Percentiles rank a stretch among this genome's conserved stretches.
phyloP scores from a whole-genome alignment of 768 basidiomycete genomes.

The Naematelia encephala region DNA sequence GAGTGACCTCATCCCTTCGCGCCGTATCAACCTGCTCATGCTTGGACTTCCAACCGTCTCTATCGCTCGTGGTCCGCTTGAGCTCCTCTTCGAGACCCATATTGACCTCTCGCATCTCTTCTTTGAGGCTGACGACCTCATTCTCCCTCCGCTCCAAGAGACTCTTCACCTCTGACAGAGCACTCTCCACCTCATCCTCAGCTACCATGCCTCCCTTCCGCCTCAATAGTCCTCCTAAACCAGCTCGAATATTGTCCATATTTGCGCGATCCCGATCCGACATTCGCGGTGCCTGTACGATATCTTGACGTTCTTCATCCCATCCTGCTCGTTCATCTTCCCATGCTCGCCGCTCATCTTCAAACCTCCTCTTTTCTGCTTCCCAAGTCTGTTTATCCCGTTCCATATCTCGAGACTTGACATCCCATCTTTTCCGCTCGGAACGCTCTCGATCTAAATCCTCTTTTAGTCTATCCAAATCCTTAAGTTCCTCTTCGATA shows the following conservation, averaged over 20 bases:
- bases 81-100: conserved; percentile 49
- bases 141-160: conserved; percentile 35
- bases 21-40: conserved; percentile 30
- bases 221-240: conserved; percentile 27
- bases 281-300: conserved; percentile 18
- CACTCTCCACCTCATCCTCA: conserved; percentile 33
- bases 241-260: conserved; percentile 27
- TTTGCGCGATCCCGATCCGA: conserved; percentile 24
- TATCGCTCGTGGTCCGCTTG: conserved; percentile 35
- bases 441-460: conserved; percentile 17
- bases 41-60: conserved; percentile 38
- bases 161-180: conserved; percentile 31
- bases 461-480: conserved; percentile 21
- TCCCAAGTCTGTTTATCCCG: conserved; percentile 24
- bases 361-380: conserved; percentile 18
- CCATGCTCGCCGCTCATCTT: conserved; percentile 20
- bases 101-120: conserved; percentile 49
- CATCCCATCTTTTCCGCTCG: conserved; percentile 21
- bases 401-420: conserved; percentile 21
- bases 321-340: conserved; percentile 18
- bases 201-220: conserved; percentile 13
- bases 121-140: conserved; percentile 35
- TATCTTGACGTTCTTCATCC: conserved; percentile 7
- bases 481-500: conserved; percentile 33
- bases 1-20: conserved; percentile 12